phyloP scores from a whole-genome alignment of 208 protist genomes.

The Crithidia fasciculata region DNA sequence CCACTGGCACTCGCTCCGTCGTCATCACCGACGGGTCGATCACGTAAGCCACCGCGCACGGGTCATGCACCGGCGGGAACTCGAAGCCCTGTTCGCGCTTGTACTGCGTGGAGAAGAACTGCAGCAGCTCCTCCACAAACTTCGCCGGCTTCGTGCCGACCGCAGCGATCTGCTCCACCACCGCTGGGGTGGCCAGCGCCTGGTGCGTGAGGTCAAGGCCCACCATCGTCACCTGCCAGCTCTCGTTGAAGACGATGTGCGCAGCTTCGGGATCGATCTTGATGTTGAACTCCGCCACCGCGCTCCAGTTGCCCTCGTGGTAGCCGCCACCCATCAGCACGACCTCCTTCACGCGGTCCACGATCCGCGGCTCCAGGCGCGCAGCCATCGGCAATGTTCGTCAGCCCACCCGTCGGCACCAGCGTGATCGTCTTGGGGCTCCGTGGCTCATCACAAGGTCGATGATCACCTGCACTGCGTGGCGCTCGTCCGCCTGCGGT shows the following conservation, averaged over 20 bases:
- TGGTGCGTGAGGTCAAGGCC: constrained; percentile 87
- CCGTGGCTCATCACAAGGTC: constrained; percentile 57
- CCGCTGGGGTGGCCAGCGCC: constrained; percentile 52
- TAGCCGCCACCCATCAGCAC: constrained; percentile 82
- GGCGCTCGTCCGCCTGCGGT: constrained; percentile 40
- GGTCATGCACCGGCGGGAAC: constrained; percentile 65
- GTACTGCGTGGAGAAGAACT: constrained; percentile 17
- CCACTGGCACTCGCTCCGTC: constrained; percentile 49
- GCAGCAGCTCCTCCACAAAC: constrained; percentile 13
- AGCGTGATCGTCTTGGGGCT: constrained; percentile 62
- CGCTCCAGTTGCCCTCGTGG: constrained; percentile 55
- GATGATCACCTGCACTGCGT: constrained; percentile 65
- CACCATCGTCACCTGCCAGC: constrained; percentile 76
- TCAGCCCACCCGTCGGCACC: constrained; percentile 72
- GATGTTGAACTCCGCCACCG: constrained; percentile 88
- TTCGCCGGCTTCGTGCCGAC: constrained; percentile 1
- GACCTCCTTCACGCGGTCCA: constrained; percentile 73
- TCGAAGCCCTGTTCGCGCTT: constrained; percentile 16
- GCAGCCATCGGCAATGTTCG: constrained; percentile 86
- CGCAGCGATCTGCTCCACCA: constrained; percentile 35
- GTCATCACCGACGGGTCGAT: constrained; percentile 69
- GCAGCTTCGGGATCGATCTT: constrained; percentile 75
- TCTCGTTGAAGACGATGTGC: constrained; percentile 76
- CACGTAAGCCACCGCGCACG: constrained; percentile 80
- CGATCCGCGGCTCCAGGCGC: constrained; percentile 69